Evolutionary conservation across 225 moss, liverwort and hornwort genomes (phyloP).

Genomic region (Physcomitrellopsis africana): DNA sequence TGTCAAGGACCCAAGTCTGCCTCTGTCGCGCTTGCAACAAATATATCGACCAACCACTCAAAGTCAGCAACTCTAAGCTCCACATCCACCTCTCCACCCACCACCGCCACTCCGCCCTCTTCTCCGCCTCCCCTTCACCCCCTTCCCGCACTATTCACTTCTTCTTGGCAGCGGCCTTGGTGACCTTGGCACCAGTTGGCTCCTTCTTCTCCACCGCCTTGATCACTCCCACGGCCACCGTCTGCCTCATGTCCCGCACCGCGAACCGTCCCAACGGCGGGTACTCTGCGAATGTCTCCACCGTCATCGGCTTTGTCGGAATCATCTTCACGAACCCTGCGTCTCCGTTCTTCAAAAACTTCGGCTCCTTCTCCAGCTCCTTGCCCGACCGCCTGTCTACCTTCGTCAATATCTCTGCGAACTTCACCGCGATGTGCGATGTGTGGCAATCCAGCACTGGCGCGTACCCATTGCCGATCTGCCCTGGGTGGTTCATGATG

Average conservation of each 20-base stretch:
- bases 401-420: conserved; percentile 57
- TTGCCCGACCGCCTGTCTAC: conserved; percentile 61
- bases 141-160: conserved; percentile 36
- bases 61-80: neutral
- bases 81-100: rapidly evolving
- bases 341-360: conserved; percentile 71
- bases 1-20: conserved; percentile 39
- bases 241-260: conserved; percentile 65
- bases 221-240: conserved; percentile 61
- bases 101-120: neutral
- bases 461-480: conserved; percentile 65
- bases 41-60: neutral
- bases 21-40: conserved; percentile 28
- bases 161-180: conserved; percentile 53
- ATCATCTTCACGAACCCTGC: conserved; percentile 69
- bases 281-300: conserved; percentile 61
- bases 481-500: conserved; percentile 74
- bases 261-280: conserved; percentile 61
- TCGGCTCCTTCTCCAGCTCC: conserved; percentile 71
- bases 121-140: neutral
- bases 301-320: conserved; percentile 64
- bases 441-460: conserved; percentile 68
- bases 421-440: conserved; percentile 59
- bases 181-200: conserved; percentile 49
- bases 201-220: conserved; percentile 74